Percentiles rank a stretch among this genome's conserved stretches.
These are phyloP conservation scores for Austroboletus niveus DNA, from an alignment of 1,284 basidiomycete genomes.

Conservation along the genomic window DNA sequence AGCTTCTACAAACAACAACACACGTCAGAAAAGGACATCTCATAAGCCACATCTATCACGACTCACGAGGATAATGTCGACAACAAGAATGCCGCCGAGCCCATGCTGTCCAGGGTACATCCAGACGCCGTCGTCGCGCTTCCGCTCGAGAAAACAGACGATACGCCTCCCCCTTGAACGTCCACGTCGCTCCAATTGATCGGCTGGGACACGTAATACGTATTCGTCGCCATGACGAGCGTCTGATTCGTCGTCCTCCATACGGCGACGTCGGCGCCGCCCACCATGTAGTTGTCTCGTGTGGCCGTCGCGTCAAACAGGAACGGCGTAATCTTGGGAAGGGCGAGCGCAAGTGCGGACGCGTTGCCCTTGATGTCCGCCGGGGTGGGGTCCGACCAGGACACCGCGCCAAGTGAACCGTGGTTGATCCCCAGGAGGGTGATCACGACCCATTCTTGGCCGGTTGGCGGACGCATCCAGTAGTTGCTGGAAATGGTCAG, in stretches of 20 bases:
- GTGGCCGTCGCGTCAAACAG: constrained; percentile 32
- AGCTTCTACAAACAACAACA: neutral
- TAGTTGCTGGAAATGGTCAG: constrained; percentile 42
- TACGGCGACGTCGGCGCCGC: constrained; percentile 42
- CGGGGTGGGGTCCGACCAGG: constrained; percentile 69
- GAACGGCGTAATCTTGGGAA: constrained; percentile 41
- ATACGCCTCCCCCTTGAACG: neutral
- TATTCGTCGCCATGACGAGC: constrained; percentile 43
- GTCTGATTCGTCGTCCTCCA: constrained; percentile 39
- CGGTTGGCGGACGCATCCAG: constrained; percentile 66
- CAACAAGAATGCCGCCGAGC: constrained; percentile 25
- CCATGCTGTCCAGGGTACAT: constrained; percentile 18
- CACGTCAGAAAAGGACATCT: neutral
- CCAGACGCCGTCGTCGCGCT: constrained; percentile 7
- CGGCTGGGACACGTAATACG: constrained; percentile 34
- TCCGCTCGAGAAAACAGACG: constrained; percentile 18
- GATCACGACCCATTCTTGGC: constrained; percentile 65
- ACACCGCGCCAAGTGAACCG: constrained; percentile 62
- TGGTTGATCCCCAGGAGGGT: constrained; percentile 68
- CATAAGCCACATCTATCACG: neutral
- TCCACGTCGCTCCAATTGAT: constrained; percentile 20
- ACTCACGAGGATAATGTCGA: neutral
- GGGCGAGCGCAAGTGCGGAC: constrained; percentile 49
- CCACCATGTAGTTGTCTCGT: constrained; percentile 29
- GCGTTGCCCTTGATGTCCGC: constrained; percentile 59